Conservation (phyloP, 2,329 filamentous ascomycete genomes). For the Tolypocladium amazonense region DNA sequence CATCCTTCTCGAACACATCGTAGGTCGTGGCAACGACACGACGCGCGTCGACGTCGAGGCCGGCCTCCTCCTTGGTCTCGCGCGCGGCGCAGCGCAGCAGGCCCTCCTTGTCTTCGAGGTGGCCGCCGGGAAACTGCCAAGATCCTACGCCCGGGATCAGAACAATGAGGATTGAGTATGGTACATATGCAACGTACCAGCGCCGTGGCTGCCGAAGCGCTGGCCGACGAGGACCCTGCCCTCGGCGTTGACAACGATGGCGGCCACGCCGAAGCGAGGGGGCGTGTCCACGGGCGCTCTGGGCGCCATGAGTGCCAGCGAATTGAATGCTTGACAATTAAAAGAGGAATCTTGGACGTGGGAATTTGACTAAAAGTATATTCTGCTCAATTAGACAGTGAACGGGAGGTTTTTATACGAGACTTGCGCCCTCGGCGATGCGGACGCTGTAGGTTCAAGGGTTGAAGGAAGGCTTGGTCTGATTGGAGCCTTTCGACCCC, state of each 20-base stretch:
- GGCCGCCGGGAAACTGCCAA: constrained; percentile 62
- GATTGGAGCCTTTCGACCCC: not conserved
- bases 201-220: constrained; percentile 37
- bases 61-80: constrained; percentile 63
- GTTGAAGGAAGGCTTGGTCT: not conserved
- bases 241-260: constrained; percentile 29
- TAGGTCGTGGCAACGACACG: constrained; percentile 54
- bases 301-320: not conserved
- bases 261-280: constrained; percentile 38
- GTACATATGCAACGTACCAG: constrained; percentile 21
- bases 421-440: not conserved
- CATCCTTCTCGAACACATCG: constrained; percentile 46
- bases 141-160: constrained; percentile 32
- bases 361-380: not conserved
- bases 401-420: not conserved
- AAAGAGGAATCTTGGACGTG: not conserved
- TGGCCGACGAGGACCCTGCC: constrained; percentile 37
- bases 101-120: constrained; percentile 60
- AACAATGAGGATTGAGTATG: not conserved
- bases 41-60: constrained; percentile 40
- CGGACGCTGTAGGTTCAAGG: not conserved
- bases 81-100: constrained; percentile 52
- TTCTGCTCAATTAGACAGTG: not conserved
- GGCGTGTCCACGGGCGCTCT: not conserved
- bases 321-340: not conserved